Evolutionary conservation across 176 grass and related monocot species (phyloP), one percentile per base, ranked within the genome.

Genomic region (Triticum turgidum): DNA sequence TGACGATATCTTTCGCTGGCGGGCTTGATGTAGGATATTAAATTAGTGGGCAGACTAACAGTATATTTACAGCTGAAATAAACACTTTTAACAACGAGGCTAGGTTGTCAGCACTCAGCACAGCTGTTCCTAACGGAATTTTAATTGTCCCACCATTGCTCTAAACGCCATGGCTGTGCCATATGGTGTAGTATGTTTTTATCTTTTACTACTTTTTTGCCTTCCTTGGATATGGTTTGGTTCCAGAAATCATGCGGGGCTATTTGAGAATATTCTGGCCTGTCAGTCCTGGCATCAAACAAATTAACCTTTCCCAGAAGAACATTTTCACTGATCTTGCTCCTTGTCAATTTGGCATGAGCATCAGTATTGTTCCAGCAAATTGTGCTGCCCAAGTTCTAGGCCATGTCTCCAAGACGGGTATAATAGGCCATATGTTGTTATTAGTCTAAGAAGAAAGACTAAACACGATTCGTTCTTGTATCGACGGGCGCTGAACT

Each of bases 401-500:
- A 35, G 84, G 9, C 6, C 73, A 42, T 81, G 45, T 82, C 73
- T 47, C 2, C 76, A 66, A 33, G 42, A 80, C 34, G 9, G 6
- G 15, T 7, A 7, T 47, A 6, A n/a, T n/a, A 33, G 15, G 69
- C 35, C 3, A n/a, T 21, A 2, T 18, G 33, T 11, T 52, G 5
- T 70, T 71, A 20, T 72, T 72, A 24, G 15, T 27, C 44, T 89
- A 42, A 66, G 47, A 66, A 68, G 13, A 66, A 68, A 77, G 45
- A 42, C 9, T 61, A 27, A 37, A 18, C 5, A 38, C 6, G 9
- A 62, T n/a, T 21, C 49, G 45, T 77, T 65, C 44, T 81, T 86
- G 38, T 54, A 22, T 32, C 61, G 22, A 45, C 56, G 77, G 52
- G 29, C 10, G n/a, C 65, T 86, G 83, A 77, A 91, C 64, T 45